Conservation (phyloP, 139 green algal species). For the Desmodesmus armatus region DNA sequence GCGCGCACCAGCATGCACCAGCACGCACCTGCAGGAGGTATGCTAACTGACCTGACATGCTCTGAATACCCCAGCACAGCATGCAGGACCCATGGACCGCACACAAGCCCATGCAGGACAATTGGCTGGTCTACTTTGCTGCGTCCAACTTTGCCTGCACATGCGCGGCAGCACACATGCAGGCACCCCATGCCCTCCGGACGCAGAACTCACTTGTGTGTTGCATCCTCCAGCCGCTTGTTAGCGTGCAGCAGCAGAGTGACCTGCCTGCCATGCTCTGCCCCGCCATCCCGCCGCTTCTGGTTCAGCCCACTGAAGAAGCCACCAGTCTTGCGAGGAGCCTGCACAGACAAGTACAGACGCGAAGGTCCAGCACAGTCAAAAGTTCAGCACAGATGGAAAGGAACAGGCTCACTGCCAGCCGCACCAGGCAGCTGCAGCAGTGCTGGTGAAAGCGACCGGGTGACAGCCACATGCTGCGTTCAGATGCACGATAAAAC, state of each 20-base stretch:
- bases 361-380: background rate
- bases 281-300: background rate
- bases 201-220: constrained; percentile 6
- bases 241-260: constrained; percentile 12
- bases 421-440: background rate
- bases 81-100: no score
- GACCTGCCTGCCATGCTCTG: background rate
- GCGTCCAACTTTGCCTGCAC: no score
- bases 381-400: background rate
- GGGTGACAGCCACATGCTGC: background rate
- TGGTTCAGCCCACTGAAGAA: constrained; percentile 14
- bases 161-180: no score
- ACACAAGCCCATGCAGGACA: no score
- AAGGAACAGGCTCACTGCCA: background rate
- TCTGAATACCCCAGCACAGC: no score
- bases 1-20: no score
- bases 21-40: no score
- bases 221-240: constrained; percentile 7
- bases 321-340: background rate
- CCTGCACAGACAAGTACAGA: background rate
- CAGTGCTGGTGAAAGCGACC: background rate
- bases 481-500: background rate
- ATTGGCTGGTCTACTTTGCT: no score
- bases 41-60: no score
- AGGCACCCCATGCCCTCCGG: no score